Conservation (phyloP, 768 basidiomycete genomes). For the Polyporus arcularius region DNA sequence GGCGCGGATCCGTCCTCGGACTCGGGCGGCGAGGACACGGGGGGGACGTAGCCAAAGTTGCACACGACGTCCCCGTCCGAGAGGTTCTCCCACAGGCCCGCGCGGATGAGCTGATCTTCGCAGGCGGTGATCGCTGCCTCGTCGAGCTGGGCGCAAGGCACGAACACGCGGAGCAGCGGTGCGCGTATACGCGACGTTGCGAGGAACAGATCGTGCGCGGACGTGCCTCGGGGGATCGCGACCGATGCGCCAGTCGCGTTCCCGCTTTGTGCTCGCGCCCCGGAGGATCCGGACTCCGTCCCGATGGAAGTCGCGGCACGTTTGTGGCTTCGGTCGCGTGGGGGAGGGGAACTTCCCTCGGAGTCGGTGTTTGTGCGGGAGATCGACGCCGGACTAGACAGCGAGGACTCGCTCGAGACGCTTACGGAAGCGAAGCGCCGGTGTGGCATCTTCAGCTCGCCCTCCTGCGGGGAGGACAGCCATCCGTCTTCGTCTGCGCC, state of each 20-base stretch:
- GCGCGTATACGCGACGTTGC: conserved; percentile 67
- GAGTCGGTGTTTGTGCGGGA: conserved; percentile 23
- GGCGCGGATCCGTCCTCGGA: conserved; percentile 22
- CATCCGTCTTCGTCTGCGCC: conserved; percentile 12
- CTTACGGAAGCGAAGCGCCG: conserved; percentile 46
- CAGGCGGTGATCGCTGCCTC: conserved; percentile 52
- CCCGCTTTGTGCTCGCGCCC: neutral
- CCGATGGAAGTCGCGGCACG: conserved; percentile 8
- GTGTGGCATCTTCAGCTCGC: conserved; percentile 41
- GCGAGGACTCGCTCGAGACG: conserved; percentile 50
- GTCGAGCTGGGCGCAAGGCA: conserved; percentile 63
- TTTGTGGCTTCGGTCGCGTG: conserved; percentile 2
- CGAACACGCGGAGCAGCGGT: conserved; percentile 73
- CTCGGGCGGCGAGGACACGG: conserved; percentile 31
- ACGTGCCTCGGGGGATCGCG: conserved; percentile 20
- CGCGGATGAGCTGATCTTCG: conserved; percentile 66
- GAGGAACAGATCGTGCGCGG: conserved; percentile 61
- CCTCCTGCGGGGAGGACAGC: conserved; percentile 38
- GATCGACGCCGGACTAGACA: conserved; percentile 32
- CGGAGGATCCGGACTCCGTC: conserved; percentile 27
- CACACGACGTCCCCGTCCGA: conserved; percentile 77
- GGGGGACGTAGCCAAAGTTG: conserved; percentile 77
- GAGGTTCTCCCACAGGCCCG: conserved; percentile 73
- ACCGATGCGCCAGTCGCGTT: conserved; percentile 23
- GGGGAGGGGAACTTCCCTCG: conserved; percentile 14